Evolutionary conservation across 2,329 filamentous ascomycete genomes (phyloP).

Genomic region (Sphaerulina populicola): DNA sequence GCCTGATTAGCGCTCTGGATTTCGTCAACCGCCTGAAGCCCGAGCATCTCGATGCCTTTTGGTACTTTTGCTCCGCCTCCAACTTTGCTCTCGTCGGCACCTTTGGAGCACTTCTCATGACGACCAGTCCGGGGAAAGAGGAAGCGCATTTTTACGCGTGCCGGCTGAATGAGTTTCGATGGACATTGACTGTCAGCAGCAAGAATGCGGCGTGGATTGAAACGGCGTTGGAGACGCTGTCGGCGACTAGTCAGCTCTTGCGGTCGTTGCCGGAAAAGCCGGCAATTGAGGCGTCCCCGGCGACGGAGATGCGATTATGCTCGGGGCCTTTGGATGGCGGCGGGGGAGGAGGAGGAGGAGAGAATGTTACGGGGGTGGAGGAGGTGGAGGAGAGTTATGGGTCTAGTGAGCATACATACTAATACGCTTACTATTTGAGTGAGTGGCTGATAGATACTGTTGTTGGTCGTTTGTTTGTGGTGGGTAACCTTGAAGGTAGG

Average conservation of each 20-base stretch:
- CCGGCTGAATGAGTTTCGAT: slow-evolving; percentile 79
- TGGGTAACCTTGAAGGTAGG: too few relatives aligned
- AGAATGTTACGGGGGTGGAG: neutral
- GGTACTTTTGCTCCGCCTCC: slow-evolving; percentile 79
- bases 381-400: neutral
- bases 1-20: slow-evolving; percentile 92
- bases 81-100: slow-evolving; percentile 94
- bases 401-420: neutral
- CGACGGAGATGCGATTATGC: neutral
- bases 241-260: slow-evolving; percentile 39
- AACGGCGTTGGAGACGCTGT: slow-evolving; percentile 40
- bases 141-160: slow-evolving; percentile 89
- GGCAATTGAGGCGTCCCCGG: neutral
- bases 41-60: slow-evolving; percentile 79
- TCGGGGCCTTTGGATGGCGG: neutral
- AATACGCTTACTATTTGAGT: neutral
- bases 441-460: too few relatives aligned
- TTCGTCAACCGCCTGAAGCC: slow-evolving; percentile 89
- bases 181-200: slow-evolving; percentile 81
- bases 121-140: slow-evolving; percentile 75
- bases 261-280: slow-evolving; percentile 41
- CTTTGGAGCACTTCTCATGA: slow-evolving; percentile 82
- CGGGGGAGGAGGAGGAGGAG: neutral
- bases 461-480: too few relatives aligned
- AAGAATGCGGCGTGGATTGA: slow-evolving; percentile 53